A percentile compares a stretch with the other conserved stretches of the same genome.
These are phyloP conservation scores for Fusarium chlamydosporum DNA, from an alignment of 2,329 filamentous ascomycete genomes.

Conservation along the genomic window DNA sequence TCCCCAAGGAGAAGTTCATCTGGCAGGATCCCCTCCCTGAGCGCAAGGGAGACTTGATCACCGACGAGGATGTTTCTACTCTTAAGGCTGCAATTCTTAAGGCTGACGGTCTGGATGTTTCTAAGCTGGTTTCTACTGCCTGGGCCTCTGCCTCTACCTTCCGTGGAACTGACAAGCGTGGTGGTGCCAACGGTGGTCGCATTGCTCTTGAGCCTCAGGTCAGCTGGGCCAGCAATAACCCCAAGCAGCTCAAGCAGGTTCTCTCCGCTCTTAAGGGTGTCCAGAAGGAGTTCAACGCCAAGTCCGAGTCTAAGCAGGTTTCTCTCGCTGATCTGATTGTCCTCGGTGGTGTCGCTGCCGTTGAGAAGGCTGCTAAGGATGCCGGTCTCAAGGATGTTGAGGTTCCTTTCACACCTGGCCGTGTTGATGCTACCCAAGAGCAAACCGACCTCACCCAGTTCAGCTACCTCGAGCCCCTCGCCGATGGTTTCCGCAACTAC, in stretches of 20 bases:
- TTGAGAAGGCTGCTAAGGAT: constrained; percentile 77
- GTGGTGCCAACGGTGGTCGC: constrained; percentile 84
- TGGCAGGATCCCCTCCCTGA: constrained; percentile 83
- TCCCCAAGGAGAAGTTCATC: constrained; percentile 75
- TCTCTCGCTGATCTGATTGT: constrained; percentile 86
- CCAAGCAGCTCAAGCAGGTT: constrained; percentile 73
- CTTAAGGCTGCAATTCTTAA: constrained; percentile 78
- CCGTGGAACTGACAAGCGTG: constrained; percentile 84
- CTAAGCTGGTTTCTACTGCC: constrained; percentile 74
- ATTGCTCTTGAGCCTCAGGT: constrained; percentile 81
- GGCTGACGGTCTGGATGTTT: constrained; percentile 68
- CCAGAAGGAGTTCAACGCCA: constrained; percentile 75
- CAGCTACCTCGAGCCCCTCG: constrained; percentile 74
- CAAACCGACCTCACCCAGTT: constrained; percentile 78
- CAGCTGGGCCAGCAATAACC: constrained; percentile 82
- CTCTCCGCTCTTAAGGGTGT: constrained; percentile 73
- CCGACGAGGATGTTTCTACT: constrained; percentile 72
- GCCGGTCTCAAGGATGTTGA: constrained; percentile 61
- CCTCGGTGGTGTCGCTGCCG: constrained; percentile 76
- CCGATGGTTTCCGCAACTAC: constrained; percentile 87
- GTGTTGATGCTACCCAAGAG: constrained; percentile 78
- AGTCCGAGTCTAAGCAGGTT: constrained; percentile 70
- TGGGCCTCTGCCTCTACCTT: constrained; percentile 80
- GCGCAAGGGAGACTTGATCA: constrained; percentile 69
- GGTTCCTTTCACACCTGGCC: constrained; percentile 81